Evolutionary conservation across 2,329 filamentous ascomycete species (phyloP).

Genomic region (Fusarium longipes): DNA sequence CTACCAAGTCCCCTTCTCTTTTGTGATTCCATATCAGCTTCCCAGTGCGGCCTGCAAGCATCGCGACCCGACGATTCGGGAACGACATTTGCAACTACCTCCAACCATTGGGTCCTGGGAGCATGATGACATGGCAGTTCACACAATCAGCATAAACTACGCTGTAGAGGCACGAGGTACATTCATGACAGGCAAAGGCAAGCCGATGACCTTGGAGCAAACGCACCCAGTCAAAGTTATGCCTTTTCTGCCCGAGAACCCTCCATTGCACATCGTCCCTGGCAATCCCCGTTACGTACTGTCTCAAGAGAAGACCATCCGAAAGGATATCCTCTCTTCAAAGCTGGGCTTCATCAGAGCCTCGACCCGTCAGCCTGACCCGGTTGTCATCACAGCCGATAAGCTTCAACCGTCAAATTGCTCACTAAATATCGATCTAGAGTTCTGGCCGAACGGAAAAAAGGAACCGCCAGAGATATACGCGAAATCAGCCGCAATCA

Average conservation of each 20-base stretch:
- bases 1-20: slow-evolving; percentile 32
- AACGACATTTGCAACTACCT: slow-evolving; percentile 32
- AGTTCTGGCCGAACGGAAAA: slow-evolving; percentile 33
- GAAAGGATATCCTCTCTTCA: slow-evolving; percentile 26
- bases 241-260: slow-evolving; percentile 33
- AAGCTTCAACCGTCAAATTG: slow-evolving; percentile 19
- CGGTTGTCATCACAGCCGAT: slow-evolving; percentile 31
- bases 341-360: slow-evolving; percentile 29
- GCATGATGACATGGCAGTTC: slow-evolving; percentile 33
- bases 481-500: slow-evolving; percentile 20
- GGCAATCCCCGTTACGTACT: slow-evolving; percentile 25
- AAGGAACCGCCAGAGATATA: slow-evolving; percentile 26
- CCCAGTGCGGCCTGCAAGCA: slow-evolving; percentile 32
- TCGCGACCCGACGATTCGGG: slow-evolving; percentile 1
- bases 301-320: slow-evolving; percentile 28
- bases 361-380: slow-evolving; percentile 16
- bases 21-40: slow-evolving; percentile 36
- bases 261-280: slow-evolving; percentile 18
- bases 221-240: slow-evolving; percentile 28
- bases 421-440: slow-evolving; percentile 19
- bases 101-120: slow-evolving; percentile 39
- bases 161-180: slow-evolving; percentile 12
- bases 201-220: not conserved
- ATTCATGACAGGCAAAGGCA: not conserved
- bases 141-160: slow-evolving; percentile 25